These are phyloP conservation scores for Backusella circina DNA, from an alignment of 192 early-diverging fungal species.

Conservation along the genomic window DNA sequence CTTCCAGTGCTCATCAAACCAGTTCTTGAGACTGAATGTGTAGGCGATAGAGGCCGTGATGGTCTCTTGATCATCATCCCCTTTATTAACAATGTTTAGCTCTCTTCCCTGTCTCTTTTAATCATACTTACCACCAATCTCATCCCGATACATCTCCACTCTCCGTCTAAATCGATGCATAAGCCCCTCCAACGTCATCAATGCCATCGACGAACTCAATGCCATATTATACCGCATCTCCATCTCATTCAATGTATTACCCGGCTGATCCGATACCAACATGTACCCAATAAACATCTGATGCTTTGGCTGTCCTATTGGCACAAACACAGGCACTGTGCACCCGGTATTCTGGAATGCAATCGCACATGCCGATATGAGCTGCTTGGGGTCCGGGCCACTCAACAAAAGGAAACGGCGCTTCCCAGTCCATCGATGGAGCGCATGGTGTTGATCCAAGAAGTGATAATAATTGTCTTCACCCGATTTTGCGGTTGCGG, in stretches of 20 bases:
- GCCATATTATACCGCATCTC: conserved; percentile 42
- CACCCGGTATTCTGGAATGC: conserved; percentile 66
- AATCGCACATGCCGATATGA: conserved; percentile 65
- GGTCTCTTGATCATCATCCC: background rate
- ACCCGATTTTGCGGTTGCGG: too few relatives aligned
- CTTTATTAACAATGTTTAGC: background rate
- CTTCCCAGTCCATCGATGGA: conserved; percentile 68
- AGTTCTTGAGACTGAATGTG: conserved; percentile 51
- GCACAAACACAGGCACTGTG: conserved; percentile 30
- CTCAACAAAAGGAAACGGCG: conserved; percentile 51
- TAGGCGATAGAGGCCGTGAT: conserved; percentile 28
- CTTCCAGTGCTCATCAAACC: conserved; percentile 55
- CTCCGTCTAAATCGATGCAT: conserved; percentile 34
- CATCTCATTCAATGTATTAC: background rate
- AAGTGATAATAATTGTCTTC: background rate
- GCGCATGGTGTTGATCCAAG: conserved; percentile 33
- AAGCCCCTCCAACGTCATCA: conserved; percentile 35
- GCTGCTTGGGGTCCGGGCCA: conserved; percentile 48
- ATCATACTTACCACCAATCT: conserved; percentile 1
- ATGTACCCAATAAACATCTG: conserved; percentile 18
- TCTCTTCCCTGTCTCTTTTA: background rate
- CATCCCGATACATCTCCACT: conserved; percentile 30
- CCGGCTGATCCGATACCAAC: background rate
- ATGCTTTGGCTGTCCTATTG: conserved; percentile 8
- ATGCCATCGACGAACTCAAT: conserved; percentile 26